Evolutionary conservation across 2,329 filamentous ascomycete species (phyloP).

Genomic region (Pyricularia sp.): DNA sequence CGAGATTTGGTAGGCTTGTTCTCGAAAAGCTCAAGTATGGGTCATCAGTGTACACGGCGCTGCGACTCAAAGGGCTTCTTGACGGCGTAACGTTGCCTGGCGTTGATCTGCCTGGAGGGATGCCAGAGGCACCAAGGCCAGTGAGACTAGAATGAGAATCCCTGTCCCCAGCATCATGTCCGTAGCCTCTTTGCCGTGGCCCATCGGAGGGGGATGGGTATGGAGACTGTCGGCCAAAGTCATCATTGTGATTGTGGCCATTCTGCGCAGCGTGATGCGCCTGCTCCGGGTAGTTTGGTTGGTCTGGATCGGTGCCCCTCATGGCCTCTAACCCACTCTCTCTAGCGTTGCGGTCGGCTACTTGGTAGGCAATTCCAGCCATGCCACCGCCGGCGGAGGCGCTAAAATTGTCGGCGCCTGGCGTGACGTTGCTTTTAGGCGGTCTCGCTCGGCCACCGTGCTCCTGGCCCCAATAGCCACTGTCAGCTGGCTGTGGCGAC

Average conservation of each 20-base stretch:
- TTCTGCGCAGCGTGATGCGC: constrained; percentile 12
- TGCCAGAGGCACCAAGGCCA: constrained; percentile 21
- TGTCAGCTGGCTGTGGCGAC: constrained; percentile 14
- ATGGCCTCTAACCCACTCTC: constrained; percentile 53
- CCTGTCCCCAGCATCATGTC: constrained; percentile 16
- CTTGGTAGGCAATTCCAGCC: constrained; percentile 51
- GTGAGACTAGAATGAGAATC: constrained; percentile 30
- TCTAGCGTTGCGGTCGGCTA: constrained; percentile 50
- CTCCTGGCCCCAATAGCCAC: constrained; percentile 12
- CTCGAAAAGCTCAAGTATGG: constrained; percentile 50
- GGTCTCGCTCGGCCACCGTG: constrained; percentile 13
- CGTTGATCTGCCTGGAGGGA: constrained; percentile 21
- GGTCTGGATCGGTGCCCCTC: constrained; percentile 19
- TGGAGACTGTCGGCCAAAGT: neutral
- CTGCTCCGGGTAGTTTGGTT: constrained; percentile 13
- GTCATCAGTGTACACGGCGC: constrained; percentile 44
- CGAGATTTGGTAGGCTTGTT: constrained; percentile 35
- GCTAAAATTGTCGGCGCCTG: constrained; percentile 55
- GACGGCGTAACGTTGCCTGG: constrained; percentile 22
- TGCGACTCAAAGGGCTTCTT: constrained; percentile 34
- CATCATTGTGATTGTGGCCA: neutral
- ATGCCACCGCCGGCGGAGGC: constrained; percentile 51
- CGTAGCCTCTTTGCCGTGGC: constrained; percentile 7
- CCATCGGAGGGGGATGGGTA: constrained; percentile 7
- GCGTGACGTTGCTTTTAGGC: constrained; percentile 34